Base-by-base conservation (phyloP, 352 stramenopile genomes). In the Globisporangium emineosum region DNA sequence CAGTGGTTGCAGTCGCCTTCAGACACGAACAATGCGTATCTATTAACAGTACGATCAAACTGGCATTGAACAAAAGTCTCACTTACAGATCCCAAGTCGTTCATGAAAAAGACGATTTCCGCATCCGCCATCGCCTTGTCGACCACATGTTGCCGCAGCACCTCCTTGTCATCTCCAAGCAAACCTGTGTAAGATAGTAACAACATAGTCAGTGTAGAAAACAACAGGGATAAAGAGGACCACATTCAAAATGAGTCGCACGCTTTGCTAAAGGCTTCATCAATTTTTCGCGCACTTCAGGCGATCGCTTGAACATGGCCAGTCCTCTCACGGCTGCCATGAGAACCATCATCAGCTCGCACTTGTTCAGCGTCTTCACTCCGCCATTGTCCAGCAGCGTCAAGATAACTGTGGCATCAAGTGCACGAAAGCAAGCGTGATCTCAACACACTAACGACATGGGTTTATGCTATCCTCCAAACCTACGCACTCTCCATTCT, bases 101-200 rank as follows among this genome's bases (percentile, higher is more conserved):
- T 91, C 82, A 89, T 86, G 60, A 91, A 89, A 53, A 91, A 91
- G 25, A 91, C 60, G 35, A 91, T 78, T 54, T 91, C 80, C 10
- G 82, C 50, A 52, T 91, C 82, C n/a, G 72, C 76, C n/a, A 89
- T 68, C 15, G 78, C 80, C 62, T 81, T 86, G 32, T 82, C 72
- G 5, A 88, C 65, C 27, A 88, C 59, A 6, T 49, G 68, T 45
- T 78, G 65, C 17, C 77, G 74, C 37, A 75, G 53, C 0, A 86
- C 66, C 37, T 91, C 80, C 5, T 56, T 57, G 9, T 42, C 56
- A 0, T 84, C 75, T 0, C 82, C 82, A 32, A 89, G 69, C 3
- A 91, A 53, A 8, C 82, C 82, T 91, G 30, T 10, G 40, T 5
- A 13, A 9, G 1, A 17, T 21, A 0, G 7, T 56, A 32, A 25